These are phyloP conservation scores for Sporisorium scitamineum DNA, from an alignment of 1,284 basidiomycete genomes.

Conservation along the genomic window DNA sequence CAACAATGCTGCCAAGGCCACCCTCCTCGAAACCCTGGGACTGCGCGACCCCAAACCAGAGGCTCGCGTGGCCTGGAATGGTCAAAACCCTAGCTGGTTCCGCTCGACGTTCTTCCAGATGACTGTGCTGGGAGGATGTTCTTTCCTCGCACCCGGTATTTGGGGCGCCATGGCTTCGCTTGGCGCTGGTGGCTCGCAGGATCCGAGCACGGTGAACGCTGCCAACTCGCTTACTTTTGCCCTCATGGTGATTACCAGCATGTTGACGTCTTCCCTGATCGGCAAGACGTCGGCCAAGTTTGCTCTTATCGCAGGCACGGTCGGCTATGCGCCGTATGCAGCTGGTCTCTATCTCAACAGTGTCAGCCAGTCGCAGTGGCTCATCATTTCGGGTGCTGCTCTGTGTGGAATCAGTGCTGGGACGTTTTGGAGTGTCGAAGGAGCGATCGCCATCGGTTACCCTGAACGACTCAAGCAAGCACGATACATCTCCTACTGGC, in stretches of 20 bases:
- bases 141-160: slow-evolving; percentile 68
- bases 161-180: slow-evolving; percentile 67
- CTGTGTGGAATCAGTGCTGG: slow-evolving; percentile 69
- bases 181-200: slow-evolving; percentile 66
- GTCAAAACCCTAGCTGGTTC: slow-evolving; percentile 45
- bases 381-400: slow-evolving; percentile 69
- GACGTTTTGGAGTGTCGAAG: slow-evolving; percentile 67
- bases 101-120: slow-evolving; percentile 59
- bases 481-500: slow-evolving; percentile 68
- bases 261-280: slow-evolving; percentile 53
- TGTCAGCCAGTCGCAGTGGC: slow-evolving; percentile 62
- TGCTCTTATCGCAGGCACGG: slow-evolving; percentile 62
- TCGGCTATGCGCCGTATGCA: slow-evolving; percentile 68
- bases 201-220: slow-evolving; percentile 66
- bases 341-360: slow-evolving; percentile 67
- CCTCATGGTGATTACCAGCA: slow-evolving; percentile 68
- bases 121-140: slow-evolving; percentile 67
- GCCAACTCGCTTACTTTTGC: slow-evolving; percentile 69
- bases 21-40: slow-evolving; percentile 34
- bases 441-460: slow-evolving; percentile 59
- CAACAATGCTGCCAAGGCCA: slow-evolving; percentile 12
- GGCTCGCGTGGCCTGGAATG: slow-evolving; percentile 34
- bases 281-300: slow-evolving; percentile 60
- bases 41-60: slow-evolving; percentile 44
- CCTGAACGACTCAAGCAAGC: slow-evolving; percentile 66